Evolutionary conservation across 495 filamentous ascomycete genomes (phyloP).

Genomic region (Xylaria venustula): DNA sequence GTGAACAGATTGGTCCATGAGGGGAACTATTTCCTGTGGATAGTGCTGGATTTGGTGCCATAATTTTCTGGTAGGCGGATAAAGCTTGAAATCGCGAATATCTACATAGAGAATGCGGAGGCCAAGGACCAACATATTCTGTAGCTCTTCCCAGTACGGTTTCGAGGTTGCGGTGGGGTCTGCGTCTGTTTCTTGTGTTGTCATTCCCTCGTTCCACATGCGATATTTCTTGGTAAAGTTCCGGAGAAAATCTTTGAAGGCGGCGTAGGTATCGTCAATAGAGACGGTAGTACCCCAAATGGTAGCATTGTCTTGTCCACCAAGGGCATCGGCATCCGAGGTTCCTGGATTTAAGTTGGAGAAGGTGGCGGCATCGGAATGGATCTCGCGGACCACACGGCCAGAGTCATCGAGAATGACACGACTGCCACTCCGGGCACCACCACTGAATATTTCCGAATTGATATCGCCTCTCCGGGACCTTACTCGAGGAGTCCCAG

Average conservation of each 20-base stretch:
- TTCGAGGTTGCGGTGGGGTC: conserved; percentile 64
- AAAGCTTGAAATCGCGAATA: conserved; percentile 84
- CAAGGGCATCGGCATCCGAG: conserved; percentile 86
- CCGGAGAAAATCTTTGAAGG: conserved; percentile 86
- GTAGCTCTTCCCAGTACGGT: conserved; percentile 81
- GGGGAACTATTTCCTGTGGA: conserved; percentile 89
- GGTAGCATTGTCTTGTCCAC: conserved; percentile 72
- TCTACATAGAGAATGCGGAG: conserved; percentile 83
- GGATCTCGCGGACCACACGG: conserved; percentile 59
- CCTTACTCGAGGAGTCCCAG: conserved; percentile 49
- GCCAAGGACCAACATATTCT: conserved; percentile 85
- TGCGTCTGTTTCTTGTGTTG: conserved; percentile 67
- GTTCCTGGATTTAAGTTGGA: conserved; percentile 84
- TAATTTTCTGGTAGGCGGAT: conserved; percentile 86
- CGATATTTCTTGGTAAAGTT: conserved; percentile 92
- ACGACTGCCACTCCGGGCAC: conserved; percentile 61
- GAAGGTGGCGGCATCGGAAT: conserved; percentile 80
- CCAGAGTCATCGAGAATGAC: conserved; percentile 83
- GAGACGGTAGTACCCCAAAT: conserved; percentile 99
- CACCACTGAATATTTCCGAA: conserved; percentile 69
- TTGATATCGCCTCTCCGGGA: conserved; percentile 77
- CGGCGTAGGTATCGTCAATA: conserved; percentile 78
- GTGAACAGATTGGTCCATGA: conserved; percentile 94
- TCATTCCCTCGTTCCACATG: conserved; percentile 80
- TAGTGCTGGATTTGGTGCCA: conserved; percentile 94